These are phyloP conservation scores for Kondoa subrosea DNA, from an alignment of 768 basidiomycete genomes.

Conservation along the genomic window DNA sequence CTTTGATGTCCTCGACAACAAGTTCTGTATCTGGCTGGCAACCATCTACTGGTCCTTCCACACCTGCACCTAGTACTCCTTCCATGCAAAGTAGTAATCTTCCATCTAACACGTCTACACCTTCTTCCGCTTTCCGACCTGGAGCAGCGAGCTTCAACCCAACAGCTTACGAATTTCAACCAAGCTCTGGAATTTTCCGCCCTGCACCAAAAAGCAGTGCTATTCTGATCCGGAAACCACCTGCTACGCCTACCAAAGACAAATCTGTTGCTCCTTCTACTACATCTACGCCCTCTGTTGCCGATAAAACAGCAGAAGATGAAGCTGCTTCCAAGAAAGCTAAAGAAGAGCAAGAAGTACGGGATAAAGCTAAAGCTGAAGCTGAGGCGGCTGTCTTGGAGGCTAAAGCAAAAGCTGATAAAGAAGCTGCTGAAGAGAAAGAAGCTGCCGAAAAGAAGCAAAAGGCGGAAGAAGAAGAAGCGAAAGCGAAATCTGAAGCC, in stretches of 20 bases:
- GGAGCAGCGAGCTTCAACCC: conserved; percentile 6
- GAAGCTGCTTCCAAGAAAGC: neutral
- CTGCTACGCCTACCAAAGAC: neutral
- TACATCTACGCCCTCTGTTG: conserved; percentile 5
- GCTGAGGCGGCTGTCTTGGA: neutral
- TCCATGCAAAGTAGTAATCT: conserved; percentile 5
- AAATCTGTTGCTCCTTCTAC: conserved; percentile 15
- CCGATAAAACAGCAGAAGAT: neutral
- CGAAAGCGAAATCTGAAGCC: conserved; percentile 4
- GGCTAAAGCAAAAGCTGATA: conserved; percentile 4
- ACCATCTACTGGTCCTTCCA: neutral
- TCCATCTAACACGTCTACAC: conserved; percentile 5
- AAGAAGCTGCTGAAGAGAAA: conserved; percentile 8
- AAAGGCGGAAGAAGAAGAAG: conserved; percentile 6
- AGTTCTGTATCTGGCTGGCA: neutral
- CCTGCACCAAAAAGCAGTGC: neutral
- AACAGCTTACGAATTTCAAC: conserved; percentile 12
- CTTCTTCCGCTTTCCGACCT: conserved; percentile 10
- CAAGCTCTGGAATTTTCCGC: neutral
- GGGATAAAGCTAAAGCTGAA: conserved; percentile 2
- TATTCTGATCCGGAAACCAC: conserved; percentile 2
- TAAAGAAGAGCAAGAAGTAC: neutral
- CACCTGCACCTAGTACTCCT: conserved; percentile 9
- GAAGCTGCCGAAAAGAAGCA: conserved; percentile 14
- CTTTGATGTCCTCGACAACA: conserved; percentile 3